These are phyloP conservation scores for Amphicarpaea edgeworthii DNA, from an alignment of 306 rosid species.

Conservation along the genomic window DNA sequence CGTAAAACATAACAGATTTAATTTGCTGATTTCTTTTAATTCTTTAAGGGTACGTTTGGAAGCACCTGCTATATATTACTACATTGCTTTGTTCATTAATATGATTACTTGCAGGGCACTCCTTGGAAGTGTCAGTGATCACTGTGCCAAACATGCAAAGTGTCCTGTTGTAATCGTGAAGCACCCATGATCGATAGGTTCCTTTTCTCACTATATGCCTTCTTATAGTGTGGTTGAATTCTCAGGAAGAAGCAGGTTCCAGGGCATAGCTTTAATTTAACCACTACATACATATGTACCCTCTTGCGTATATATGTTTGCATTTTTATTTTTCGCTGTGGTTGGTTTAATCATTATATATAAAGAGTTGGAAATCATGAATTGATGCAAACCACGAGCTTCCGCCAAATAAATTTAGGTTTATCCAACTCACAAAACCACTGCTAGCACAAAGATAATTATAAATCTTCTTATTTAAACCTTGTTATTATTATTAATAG, in stretches of 20 bases:
- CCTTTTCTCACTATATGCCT: background rate
- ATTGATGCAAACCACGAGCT: no score
- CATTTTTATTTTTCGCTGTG: background rate
- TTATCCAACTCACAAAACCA: background rate
- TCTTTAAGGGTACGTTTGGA: background rate
- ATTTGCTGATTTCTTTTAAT: background rate
- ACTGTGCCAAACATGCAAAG: slow-evolving; percentile 73
- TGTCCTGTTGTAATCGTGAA: slow-evolving; percentile 88
- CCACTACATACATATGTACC: background rate
- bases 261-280: background rate
- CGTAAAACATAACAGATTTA: no score
- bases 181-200: slow-evolving; percentile 42
- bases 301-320: slow-evolving; percentile 4
- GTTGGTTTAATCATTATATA: background rate
- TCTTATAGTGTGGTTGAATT: background rate
- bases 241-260: background rate
- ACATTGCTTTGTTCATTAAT: slow-evolving; percentile 4
- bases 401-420: no score
- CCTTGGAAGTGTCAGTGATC: slow-evolving; percentile 86
- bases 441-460: background rate
- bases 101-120: slow-evolving; percentile 67
- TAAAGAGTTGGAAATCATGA: no score
- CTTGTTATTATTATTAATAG: no score
- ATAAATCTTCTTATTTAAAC: background rate
- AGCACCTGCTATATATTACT: background rate